These are phyloP conservation scores for Entomortierella parvispora DNA, from an alignment of 192 early-diverging fungal species.

Conservation along the genomic window DNA sequence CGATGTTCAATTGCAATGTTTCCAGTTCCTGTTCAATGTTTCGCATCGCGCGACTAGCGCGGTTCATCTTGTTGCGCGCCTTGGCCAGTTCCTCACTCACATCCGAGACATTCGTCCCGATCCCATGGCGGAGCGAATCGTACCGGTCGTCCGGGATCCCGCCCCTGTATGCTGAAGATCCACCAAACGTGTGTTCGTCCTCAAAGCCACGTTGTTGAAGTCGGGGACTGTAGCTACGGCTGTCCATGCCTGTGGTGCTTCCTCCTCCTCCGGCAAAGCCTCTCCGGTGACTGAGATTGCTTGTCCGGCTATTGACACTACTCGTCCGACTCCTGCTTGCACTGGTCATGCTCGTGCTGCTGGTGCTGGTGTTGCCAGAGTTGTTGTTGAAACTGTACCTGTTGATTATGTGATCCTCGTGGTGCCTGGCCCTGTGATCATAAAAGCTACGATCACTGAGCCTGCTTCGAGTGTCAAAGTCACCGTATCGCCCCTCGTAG, in stretches of 20 bases:
- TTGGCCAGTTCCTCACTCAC: slow-evolving; percentile 44
- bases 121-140: slow-evolving; percentile 39
- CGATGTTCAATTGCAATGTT: slow-evolving; percentile 35
- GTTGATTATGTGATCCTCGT: neutral
- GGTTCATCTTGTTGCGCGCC: slow-evolving; percentile 29
- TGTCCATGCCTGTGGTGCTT: no score
- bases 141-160: slow-evolving; percentile 17
- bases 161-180: neutral
- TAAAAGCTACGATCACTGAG: neutral
- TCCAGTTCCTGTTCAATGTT: slow-evolving; percentile 46
- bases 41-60: slow-evolving; percentile 46
- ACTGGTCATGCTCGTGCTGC: no score
- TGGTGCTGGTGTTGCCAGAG: no score
- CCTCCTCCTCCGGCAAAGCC: no score
- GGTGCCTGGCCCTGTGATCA: slow-evolving; percentile 4
- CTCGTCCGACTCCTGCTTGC: no score
- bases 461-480: neutral
- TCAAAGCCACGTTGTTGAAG: no score
- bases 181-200: neutral
- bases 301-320: no score
- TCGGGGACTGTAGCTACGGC: no score
- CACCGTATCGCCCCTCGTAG: neutral
- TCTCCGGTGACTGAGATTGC: no score
- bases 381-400: no score
- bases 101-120: slow-evolving; percentile 31